A percentile compares a stretch with the other conserved stretches of the same genome.
Evolutionary conservation across 176 grass and related monocot genomes (phyloP).

Genomic region (Panicum miliaceum): DNA sequence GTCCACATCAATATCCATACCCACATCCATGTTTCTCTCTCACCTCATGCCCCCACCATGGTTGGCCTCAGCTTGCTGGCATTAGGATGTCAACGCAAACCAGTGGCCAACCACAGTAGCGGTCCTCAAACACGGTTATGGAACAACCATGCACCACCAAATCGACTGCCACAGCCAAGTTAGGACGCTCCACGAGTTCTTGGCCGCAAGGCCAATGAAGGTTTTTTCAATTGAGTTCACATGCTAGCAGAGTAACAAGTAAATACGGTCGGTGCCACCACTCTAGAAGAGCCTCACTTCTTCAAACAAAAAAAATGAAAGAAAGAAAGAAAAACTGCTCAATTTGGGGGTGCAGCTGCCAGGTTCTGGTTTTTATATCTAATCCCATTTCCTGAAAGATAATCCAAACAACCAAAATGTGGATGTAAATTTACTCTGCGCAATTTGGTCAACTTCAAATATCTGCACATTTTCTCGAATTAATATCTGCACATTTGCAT

Average conservation of each 20-base stretch:
- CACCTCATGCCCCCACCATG: neutral
- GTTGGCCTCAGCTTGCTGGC: neutral
- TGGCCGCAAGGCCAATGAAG: neutral
- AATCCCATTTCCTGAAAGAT: neutral
- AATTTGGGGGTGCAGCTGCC: neutral
- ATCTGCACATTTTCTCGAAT: neutral
- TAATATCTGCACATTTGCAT: conserved; percentile 10
- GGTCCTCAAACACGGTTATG: neutral
- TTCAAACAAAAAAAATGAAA: neutral
- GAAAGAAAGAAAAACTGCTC: neutral
- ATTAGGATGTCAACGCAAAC: neutral
- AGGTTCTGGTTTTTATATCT: neutral
- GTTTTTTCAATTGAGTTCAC: neutral
- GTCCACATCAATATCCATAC: neutral
- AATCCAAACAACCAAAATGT: neutral
- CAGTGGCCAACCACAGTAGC: neutral
- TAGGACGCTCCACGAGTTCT: neutral
- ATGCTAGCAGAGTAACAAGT: neutral
- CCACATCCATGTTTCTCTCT: neutral
- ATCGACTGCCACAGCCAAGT: neutral
- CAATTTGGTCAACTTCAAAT: neutral
- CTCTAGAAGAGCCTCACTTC: neutral
- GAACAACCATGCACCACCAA: neutral
- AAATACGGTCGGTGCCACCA: neutral
- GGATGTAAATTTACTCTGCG: neutral